Base-by-base conservation (phyloP, 1,284 basidiomycete genomes). In the Porodaedalea pini region DNA sequence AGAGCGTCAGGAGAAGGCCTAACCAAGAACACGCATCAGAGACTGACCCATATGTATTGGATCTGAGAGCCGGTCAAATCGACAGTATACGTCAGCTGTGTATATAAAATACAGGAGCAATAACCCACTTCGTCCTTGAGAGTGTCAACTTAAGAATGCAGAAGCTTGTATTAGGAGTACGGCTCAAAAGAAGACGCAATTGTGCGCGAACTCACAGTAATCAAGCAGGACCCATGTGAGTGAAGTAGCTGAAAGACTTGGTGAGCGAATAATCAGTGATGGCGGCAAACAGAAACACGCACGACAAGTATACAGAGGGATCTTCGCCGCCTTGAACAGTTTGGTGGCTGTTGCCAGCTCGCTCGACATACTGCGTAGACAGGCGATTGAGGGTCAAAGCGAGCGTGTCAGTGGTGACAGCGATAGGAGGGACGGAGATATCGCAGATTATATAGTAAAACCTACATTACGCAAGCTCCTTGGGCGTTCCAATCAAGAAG, bases 21-120 rank as follows among this genome's bases (percentile, higher is more conserved):
- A 54, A 21, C 7, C 17, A 45, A 15, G 23, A 39, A 3, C 13
- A 29, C n/a, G 17, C 27, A 23, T 7, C 13, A 4, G 7, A 21
- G 31, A 32, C 54, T 34, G 25, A 56, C 54, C 54, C 54, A 56
- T 10, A 56, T 40, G 17, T 48, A 56, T n/a, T 27, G 23, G 34
- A 56, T 23, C 54, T 56, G 29, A 21, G 19, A 43, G 29, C 6
- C n/a, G 36, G 17, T 2, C 19, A 53, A 5, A 11, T 17, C n/a
- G 32, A 34, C 15, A 31, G 17, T 27, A 49, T n/a, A 36, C 27
- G 21, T 32, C 32, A 34, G 23, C n/a, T 13, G 11, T 8, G 32
- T 34, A 4, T 7, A 11, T 19, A 19, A 37, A 23, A 4, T 27
- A 34, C 15, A 49, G 17, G n/a, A 43, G 37, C 19, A 23, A 21